A percentile compares a stretch with the other conserved stretches of the same genome.
Evolutionary conservation across 2,329 filamentous ascomycete genomes (phyloP).

Genomic region (Aaosphaeria pasadenensis): DNA sequence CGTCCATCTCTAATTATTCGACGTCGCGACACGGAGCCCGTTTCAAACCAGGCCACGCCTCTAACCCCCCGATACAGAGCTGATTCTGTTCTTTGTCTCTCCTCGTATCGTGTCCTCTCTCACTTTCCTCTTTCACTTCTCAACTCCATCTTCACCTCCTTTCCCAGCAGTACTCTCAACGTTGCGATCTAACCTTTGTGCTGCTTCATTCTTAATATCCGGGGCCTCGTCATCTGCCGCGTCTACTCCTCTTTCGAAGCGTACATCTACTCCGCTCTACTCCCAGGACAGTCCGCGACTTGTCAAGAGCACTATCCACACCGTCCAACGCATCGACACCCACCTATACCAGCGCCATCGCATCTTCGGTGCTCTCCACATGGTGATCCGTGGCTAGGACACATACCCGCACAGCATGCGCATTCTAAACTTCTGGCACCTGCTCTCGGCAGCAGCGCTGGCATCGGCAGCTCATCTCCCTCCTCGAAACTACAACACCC

Average conservation of each 20-base stretch:
- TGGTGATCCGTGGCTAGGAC: not conserved
- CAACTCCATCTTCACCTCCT: not conserved
- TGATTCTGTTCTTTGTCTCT: too few relatives aligned
- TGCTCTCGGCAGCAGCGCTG: conserved; percentile 33
- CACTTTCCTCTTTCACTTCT: too few relatives aligned
- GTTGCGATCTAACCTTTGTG: not conserved
- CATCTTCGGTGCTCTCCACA: too few relatives aligned
- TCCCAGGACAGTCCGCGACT: not conserved
- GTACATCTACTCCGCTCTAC: not conserved
- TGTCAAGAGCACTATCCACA: not conserved
- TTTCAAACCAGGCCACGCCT: too few relatives aligned
- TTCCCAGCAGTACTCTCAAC: not conserved
- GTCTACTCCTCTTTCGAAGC: not conserved
- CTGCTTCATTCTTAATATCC: conserved; percentile 2
- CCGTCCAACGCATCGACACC: too few relatives aligned
- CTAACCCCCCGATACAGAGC: too few relatives aligned
- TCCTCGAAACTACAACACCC: conserved; percentile 69
- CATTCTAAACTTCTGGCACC: conserved; percentile 46
- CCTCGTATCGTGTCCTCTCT: too few relatives aligned
- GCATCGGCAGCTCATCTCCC: conserved; percentile 39
- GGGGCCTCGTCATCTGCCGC: conserved; percentile 6
- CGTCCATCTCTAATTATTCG: too few relatives aligned
- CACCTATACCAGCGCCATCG: too few relatives aligned
- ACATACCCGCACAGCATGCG: conserved; percentile 25
- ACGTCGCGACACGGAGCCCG: too few relatives aligned